A percentile compares a stretch with the other conserved stretches of the same genome.
These are phyloP conservation scores for Saturnispora kantuleensis DNA, from an alignment of 805 yeast genomes.

Conservation along the genomic window DNA sequence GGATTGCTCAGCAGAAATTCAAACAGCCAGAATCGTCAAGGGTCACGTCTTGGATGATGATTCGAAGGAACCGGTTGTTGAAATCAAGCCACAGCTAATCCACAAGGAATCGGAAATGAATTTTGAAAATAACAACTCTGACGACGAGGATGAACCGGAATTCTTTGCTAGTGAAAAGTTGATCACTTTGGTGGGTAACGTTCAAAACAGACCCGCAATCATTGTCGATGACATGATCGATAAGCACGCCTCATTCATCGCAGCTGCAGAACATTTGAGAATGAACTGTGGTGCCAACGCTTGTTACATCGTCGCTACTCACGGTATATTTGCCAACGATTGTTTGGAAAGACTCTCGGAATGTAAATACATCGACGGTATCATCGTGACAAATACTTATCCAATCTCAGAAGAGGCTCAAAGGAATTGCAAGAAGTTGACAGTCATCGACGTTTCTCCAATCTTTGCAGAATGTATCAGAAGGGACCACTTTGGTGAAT, in stretches of 20 bases:
- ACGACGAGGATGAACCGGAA: conserved; percentile 73
- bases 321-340: conserved; percentile 84
- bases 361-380: conserved; percentile 76
- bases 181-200: conserved; percentile 95
- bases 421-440: conserved; percentile 55
- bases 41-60: conserved; percentile 95
- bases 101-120: conserved; percentile 21
- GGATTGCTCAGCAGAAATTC: conserved; percentile 68
- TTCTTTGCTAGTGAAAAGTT: conserved; percentile 64
- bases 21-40: conserved; percentile 90
- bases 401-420: conserved; percentile 66
- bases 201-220: conserved; percentile 82
- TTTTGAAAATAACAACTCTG: conserved; percentile 75
- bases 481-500: conserved; percentile 97
- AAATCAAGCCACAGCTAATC: conserved; percentile 13
- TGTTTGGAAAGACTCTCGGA: conserved; percentile 72
- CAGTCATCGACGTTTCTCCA: conserved; percentile 85
- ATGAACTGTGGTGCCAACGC: conserved; percentile 92
- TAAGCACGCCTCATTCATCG: conserved; percentile 85
- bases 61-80: conserved; percentile 5
- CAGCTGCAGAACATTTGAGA: conserved; percentile 96
- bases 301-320: conserved; percentile 89
- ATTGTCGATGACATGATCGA: conserved; percentile 96
- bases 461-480: conserved; percentile 97
- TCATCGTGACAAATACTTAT: conserved; percentile 93